These are phyloP conservation scores for Phaeosphaeria sp. DNA, from an alignment of 2,329 filamentous ascomycete genomes.

Conservation along the genomic window DNA sequence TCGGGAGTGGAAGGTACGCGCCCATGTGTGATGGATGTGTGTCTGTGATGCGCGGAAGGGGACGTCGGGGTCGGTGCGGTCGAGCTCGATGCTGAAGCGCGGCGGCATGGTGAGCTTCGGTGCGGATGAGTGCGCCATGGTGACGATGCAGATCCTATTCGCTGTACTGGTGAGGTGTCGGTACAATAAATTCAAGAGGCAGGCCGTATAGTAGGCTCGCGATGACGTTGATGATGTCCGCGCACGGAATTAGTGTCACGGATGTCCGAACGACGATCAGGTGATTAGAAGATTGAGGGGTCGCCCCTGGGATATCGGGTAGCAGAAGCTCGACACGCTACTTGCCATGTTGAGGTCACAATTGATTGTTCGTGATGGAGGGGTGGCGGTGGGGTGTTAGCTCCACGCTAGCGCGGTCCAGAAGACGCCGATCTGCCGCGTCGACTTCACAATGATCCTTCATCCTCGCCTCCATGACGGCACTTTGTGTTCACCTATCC, in stretches of 20 bases:
- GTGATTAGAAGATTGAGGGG: not conserved
- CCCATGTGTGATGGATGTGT: slow-evolving; percentile 91
- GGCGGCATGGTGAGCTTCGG: slow-evolving; percentile 41
- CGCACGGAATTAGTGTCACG: not conserved
- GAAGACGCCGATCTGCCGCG: slow-evolving; percentile 1
- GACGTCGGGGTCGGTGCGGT: slow-evolving; percentile 65
- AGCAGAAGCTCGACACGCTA: not conserved
- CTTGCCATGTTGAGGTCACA: not conserved
- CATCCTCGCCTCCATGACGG: too few relatives aligned
- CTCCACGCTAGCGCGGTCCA: not conserved
- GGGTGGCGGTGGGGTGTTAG: slow-evolving; percentile 1
- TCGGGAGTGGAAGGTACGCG: slow-evolving; percentile 84
- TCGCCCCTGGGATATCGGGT: not conserved
- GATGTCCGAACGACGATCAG: not conserved
- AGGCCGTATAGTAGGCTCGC: not conserved
- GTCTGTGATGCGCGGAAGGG: slow-evolving; percentile 77
- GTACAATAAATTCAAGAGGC: not conserved
- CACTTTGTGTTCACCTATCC: too few relatives aligned
- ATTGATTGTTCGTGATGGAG: not conserved
- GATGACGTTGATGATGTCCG: slow-evolving; percentile 2
- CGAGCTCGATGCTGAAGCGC: slow-evolving; percentile 61
- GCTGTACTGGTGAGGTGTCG: not conserved
- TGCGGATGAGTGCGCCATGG: slow-evolving; percentile 32
- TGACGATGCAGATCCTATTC: slow-evolving; percentile 7
- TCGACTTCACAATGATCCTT: not conserved